Evolutionary conservation across 2,329 filamentous ascomycete genomes (phyloP), one percentile per base, ranked within the genome.

Genomic region (Zymoseptoria brevis): DNA sequence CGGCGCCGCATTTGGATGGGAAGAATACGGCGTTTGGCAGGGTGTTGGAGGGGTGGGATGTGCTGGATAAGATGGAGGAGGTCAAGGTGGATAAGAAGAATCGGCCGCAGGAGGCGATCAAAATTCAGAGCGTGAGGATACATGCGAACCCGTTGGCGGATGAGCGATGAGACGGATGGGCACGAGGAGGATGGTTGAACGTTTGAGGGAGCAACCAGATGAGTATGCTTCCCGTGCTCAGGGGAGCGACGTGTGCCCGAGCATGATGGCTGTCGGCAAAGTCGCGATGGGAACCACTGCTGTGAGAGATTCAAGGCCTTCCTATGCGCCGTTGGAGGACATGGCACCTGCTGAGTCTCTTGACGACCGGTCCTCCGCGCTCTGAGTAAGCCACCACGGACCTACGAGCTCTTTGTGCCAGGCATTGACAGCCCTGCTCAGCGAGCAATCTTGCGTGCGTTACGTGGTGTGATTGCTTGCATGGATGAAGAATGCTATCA

Each of bases 1-100:
- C 88, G 65, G 88, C 89, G 24, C 83, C 88, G 45, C 90, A 94
- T 75, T 77, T 95, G 50, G 90, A 94, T 72, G 89, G 89, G 4
- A 83, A 90, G 71, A 94, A 94, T 71, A 92, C 89, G 0, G 86
- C 93, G 1, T 93, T 95, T 75, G 89, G 89, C 9, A 86, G 87
- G 72, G 79, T 93, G 35, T 71, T 87, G 49, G 77, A 79, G 60
- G 78, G 77, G 48, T 79, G 79, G 70, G 80, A 78, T 63, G 88
- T 87, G 4, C 74, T 94, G 66, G 83, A 85, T 57, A 85, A 83
- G 72, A 80, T 94, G 69, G 89, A 94, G 77, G 80, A 76, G 21
- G 74, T 89, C 19, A 82, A 85, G 63, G 83, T 92, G 53, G 90
- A 94, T 74, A 88, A 86, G 77, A 94, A 93, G 80, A 86, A 81